These are phyloP conservation scores for Craterostigma plantagineum DNA, from an alignment of 257 asterid species.

Conservation along the genomic window DNA sequence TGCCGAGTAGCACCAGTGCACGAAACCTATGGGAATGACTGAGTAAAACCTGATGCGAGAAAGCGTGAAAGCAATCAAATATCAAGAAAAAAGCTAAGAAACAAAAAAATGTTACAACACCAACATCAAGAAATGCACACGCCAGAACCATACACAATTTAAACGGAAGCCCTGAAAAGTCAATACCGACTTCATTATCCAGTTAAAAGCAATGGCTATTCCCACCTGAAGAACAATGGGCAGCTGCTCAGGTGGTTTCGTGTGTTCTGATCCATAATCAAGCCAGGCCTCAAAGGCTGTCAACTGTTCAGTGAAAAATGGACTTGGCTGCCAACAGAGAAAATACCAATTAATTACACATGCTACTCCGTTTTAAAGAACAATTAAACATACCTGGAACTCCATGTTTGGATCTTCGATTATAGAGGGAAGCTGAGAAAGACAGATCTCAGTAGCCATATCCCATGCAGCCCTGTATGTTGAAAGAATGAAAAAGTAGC, in stretches of 20 bases:
- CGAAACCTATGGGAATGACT: constrained; percentile 98
- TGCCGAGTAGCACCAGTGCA: constrained; percentile 96
- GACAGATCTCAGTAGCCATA: constrained; percentile 99
- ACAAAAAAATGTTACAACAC: no score
- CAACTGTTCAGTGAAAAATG: constrained; percentile 64
- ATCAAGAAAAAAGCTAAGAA: no score
- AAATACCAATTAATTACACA: no score
- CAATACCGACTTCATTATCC: no score
- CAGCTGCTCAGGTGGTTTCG: constrained; percentile 93
- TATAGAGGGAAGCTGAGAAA: constrained; percentile 86
- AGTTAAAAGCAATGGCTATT: no score
- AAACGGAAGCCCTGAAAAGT: no score
- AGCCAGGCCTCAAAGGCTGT: constrained; percentile 99
- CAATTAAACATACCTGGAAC: constrained; percentile 44
- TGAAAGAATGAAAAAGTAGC: constrained; percentile 7
- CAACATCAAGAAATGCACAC: no score
- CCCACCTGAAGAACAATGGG: constrained; percentile 98
- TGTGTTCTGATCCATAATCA: constrained; percentile 92
- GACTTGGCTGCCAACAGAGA: constrained; percentile 55
- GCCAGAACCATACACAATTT: no score
- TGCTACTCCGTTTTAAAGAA: no score
- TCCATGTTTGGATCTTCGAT: constrained; percentile 86
- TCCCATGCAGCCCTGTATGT: constrained; percentile 96
- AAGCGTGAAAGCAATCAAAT: background rate
- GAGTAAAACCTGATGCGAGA: constrained; percentile 62